These are phyloP conservation scores for Pyronema domesticum DNA, from an alignment of 495 filamentous ascomycete species.

Conservation along the genomic window DNA sequence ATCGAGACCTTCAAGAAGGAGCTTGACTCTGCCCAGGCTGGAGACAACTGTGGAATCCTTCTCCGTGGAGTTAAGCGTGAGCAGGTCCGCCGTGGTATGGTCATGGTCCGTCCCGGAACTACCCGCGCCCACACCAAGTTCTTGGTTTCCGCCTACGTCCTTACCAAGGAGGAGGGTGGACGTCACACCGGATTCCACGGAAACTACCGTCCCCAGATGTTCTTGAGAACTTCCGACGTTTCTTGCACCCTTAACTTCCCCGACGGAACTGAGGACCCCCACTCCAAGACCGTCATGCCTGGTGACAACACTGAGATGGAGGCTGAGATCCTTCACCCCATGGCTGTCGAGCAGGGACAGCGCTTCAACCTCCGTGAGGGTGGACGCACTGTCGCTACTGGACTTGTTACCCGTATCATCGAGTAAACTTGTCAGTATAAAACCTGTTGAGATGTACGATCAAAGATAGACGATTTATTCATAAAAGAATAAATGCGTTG, in stretches of 20 bases:
- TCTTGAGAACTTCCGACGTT: conserved; percentile 87
- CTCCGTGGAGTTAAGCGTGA: conserved; percentile 89
- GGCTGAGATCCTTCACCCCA: conserved; percentile 56
- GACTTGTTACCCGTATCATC: conserved; percentile 71
- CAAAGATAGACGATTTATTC: background rate
- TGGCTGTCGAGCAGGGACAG: conserved; percentile 75
- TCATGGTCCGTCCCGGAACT: conserved; percentile 59
- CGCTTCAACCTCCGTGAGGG: conserved; percentile 95
- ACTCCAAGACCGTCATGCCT: conserved; percentile 69
- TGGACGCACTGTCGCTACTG: conserved; percentile 82
- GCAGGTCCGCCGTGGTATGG: conserved; percentile 86
- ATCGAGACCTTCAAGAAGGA: conserved; percentile 99
- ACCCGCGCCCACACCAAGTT: conserved; percentile 74
- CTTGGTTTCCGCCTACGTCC: conserved; percentile 84
- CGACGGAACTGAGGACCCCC: conserved; percentile 48
- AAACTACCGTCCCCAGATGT: conserved; percentile 94
- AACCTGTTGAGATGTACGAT: background rate
- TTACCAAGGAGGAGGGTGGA: conserved; percentile 94
- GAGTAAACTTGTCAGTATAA: conserved; percentile 29
- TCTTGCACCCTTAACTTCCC: conserved; percentile 64
- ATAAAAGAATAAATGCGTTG: too few species aligned
- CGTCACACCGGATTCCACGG: conserved; percentile 80
- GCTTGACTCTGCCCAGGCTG: conserved; percentile 79
- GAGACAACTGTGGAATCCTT: conserved; percentile 95
- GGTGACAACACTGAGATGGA: conserved; percentile 98